These are phyloP conservation scores for Pachysandra terminalis DNA, from an alignment of 164 flowering plant genomes.

Conservation along the genomic window DNA sequence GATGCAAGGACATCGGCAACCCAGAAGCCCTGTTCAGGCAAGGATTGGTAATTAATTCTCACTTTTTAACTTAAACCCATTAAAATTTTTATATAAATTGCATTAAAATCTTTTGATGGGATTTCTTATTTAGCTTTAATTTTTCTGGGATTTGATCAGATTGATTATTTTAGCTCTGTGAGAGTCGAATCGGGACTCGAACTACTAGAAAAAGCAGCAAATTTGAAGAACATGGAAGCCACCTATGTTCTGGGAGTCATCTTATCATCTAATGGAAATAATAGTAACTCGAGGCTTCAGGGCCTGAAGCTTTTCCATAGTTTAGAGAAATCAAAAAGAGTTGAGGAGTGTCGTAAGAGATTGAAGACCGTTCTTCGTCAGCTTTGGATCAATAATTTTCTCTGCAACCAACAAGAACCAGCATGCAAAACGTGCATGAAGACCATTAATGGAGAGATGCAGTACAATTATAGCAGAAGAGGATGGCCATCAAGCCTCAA, in stretches of 20 bases:
- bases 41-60: slow-evolving; percentile 12
- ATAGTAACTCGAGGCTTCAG: not conserved
- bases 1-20: slow-evolving; percentile 10
- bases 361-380: not conserved
- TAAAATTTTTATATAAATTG: too few relatives aligned
- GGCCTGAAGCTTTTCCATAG: not conserved
- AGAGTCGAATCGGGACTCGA: slow-evolving; percentile 3
- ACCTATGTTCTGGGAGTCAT: slow-evolving; percentile 15
- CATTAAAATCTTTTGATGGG: not conserved
- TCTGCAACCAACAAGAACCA: not conserved
- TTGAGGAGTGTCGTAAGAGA: slow-evolving; percentile 5
- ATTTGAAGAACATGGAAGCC: slow-evolving; percentile 9
- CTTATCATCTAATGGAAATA: not conserved
- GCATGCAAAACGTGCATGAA: not conserved
- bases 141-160: not conserved
- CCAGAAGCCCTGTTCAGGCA: slow-evolving; percentile 11
- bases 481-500: not conserved
- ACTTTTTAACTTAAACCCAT: not conserved
- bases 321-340: not conserved
- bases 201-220: slow-evolving; percentile 4
- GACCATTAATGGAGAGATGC: too few relatives aligned
- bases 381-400: slow-evolving; percentile 4
- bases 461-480: too few relatives aligned
- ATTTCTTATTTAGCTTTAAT: not conserved
- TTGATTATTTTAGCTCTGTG: slow-evolving; percentile 2